Evolutionary conservation across 208 protist genomes (phyloP).

Genomic region (Crithidia expoeki): DNA sequence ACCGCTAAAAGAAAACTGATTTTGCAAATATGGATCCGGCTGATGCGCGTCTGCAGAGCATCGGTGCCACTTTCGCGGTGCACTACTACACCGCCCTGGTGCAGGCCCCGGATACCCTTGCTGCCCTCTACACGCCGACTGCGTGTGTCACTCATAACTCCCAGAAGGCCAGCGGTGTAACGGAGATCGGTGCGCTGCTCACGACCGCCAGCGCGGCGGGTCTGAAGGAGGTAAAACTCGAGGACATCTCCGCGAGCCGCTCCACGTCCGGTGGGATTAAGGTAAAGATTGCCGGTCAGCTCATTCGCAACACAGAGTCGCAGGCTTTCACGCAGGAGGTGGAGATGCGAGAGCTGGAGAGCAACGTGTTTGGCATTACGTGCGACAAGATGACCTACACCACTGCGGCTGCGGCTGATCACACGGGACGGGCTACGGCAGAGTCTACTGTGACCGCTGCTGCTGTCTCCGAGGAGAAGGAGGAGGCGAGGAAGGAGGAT

Average conservation of each 20-base stretch:
- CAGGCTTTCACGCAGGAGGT: slow-evolving; percentile 71
- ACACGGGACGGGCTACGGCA: slow-evolving; percentile 1
- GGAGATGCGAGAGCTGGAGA: slow-evolving; percentile 56
- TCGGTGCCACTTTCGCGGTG: slow-evolving; percentile 70
- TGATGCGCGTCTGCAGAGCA: slow-evolving; percentile 31
- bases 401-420: neutral
- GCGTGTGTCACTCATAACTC: slow-evolving; percentile 53
- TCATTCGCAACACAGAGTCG: slow-evolving; percentile 7
- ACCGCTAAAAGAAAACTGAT: neutral
- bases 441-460: slow-evolving; percentile 11
- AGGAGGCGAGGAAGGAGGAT: neutral
- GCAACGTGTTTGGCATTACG: slow-evolving; percentile 60
- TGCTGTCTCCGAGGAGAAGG: neutral
- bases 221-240: slow-evolving; percentile 40
- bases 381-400: slow-evolving; percentile 45
- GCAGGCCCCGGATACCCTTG: slow-evolving; percentile 44
- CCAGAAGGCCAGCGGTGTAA: slow-evolving; percentile 32
- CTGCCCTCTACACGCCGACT: slow-evolving; percentile 50
- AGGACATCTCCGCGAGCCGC: slow-evolving; percentile 33
- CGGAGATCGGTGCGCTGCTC: slow-evolving; percentile 41
- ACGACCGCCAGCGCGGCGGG: slow-evolving; percentile 25
- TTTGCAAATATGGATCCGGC: slow-evolving; percentile 8
- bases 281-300: slow-evolving; percentile 43
- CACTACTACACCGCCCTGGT: slow-evolving; percentile 76
- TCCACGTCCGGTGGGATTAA: slow-evolving; percentile 40